These are phyloP conservation scores for Aspergillus cavernicola DNA, from an alignment of 495 filamentous ascomycete species.

Conservation along the genomic window DNA sequence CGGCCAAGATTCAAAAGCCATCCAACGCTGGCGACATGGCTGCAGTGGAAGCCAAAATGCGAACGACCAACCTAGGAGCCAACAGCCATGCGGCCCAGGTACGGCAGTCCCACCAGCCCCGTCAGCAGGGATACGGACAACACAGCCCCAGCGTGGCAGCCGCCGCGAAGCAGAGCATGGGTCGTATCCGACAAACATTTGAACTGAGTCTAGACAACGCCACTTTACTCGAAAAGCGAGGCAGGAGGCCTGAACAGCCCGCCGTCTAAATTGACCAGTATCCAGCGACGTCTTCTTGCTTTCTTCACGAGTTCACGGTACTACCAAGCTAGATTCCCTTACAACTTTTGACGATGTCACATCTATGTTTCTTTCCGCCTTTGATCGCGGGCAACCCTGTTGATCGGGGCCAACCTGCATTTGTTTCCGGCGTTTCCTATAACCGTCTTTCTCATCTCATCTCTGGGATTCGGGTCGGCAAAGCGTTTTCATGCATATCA, in stretches of 20 bases:
- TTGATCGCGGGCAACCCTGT: constrained; percentile 1
- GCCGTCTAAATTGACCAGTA: constrained; percentile 31
- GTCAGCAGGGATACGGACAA: constrained; percentile 69
- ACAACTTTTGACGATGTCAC: constrained; percentile 2
- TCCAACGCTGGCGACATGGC: constrained; percentile 59
- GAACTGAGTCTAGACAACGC: constrained; percentile 89
- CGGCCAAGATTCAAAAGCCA: constrained; percentile 66
- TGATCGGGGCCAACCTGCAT: constrained; percentile 10
- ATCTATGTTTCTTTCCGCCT: neutral
- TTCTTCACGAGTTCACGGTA: constrained; percentile 3
- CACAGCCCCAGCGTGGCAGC: constrained; percentile 72
- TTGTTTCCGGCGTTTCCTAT: constrained; percentile 10
- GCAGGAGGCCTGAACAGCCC: constrained; percentile 36
- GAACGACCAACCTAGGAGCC: constrained; percentile 66
- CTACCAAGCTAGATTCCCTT: neutral
- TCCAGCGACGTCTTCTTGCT: neutral
- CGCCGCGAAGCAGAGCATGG: constrained; percentile 74
- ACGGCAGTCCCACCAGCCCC: constrained; percentile 51
- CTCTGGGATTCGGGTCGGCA: constrained; percentile 13
- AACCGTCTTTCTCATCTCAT: constrained; percentile 10
- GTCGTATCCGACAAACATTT: constrained; percentile 64
- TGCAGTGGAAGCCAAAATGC: constrained; percentile 80
- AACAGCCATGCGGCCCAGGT: constrained; percentile 55
- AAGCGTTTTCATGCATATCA: constrained; percentile 15
- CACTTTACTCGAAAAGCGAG: constrained; percentile 77